phyloP scores from a whole-genome alignment of 768 basidiomycete species.

The Heimioporus sp. region DNA sequence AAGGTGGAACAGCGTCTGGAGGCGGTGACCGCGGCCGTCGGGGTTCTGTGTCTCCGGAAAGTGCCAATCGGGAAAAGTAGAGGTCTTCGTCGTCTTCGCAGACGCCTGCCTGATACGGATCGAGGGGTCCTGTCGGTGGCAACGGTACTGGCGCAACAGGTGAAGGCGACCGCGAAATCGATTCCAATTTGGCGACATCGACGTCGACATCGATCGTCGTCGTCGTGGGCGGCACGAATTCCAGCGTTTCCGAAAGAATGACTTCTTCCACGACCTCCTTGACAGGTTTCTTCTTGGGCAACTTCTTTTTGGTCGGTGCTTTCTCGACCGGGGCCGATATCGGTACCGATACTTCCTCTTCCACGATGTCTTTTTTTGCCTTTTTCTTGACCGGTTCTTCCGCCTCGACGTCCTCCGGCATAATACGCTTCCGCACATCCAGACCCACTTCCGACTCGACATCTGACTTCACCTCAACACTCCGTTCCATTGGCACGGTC shows the following conservation, averaged over 20 bases:
- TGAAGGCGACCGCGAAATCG: slow-evolving; percentile 50
- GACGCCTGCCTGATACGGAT: slow-evolving; percentile 54
- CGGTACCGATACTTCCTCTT: slow-evolving; percentile 35
- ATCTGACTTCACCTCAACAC: slow-evolving; percentile 58
- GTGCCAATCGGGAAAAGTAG: slow-evolving; percentile 59
- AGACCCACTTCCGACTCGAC: slow-evolving; percentile 45
- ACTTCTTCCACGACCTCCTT: slow-evolving; percentile 49
- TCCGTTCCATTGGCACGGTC: slow-evolving; percentile 30
- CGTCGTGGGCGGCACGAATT: slow-evolving; percentile 49
- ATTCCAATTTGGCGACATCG: slow-evolving; percentile 40
- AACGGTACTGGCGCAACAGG: slow-evolving; percentile 42
- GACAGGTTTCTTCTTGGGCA: slow-evolving; percentile 27
- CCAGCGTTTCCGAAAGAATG: slow-evolving; percentile 47
- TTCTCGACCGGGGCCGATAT: slow-evolving; percentile 22
- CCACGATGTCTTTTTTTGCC: slow-evolving; percentile 31
- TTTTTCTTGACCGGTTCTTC: slow-evolving; percentile 31
- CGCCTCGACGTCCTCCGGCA: slow-evolving; percentile 39
- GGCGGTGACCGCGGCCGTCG: slow-evolving; percentile 30
- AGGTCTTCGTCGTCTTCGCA: slow-evolving; percentile 89
- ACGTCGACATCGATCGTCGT: slow-evolving; percentile 43
- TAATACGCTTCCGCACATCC: slow-evolving; percentile 43
- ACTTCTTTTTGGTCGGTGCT: slow-evolving; percentile 40
- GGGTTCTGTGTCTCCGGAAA: slow-evolving; percentile 26
- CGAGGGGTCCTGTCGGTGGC: slow-evolving; percentile 47
- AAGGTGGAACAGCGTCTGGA: slow-evolving; percentile 45